Base-by-base conservation (phyloP, 2,329 filamentous ascomycete species). In the Colletotrichum lini region DNA sequence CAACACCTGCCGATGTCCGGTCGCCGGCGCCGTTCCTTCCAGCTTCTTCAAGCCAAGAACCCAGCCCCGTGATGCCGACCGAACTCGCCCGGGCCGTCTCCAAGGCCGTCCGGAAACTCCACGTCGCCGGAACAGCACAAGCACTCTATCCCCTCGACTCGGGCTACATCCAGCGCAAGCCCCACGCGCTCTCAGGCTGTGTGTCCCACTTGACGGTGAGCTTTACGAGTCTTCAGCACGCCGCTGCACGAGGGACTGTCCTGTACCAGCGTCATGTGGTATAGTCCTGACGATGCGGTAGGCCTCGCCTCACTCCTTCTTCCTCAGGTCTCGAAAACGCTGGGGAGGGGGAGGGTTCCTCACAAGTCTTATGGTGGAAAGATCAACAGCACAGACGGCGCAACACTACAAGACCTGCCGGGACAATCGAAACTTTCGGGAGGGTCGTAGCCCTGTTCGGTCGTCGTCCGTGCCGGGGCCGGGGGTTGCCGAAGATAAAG, bases 211-310 rank as follows among this genome's bases (percentile, higher is more conserved):
- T n/a, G 7, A 35, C 30, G 12, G 54, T 54, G 8, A 56, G 23
- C 18, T 60, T 61, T 6, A 50, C 53, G 23, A 50, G 56, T 42
- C 21, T 52, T 60, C 38, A 12, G n/a, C 9, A 62, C 12, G 3
- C 26, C 44, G 8, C 21, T 68, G 38, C 18, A 35, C 26, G 5
- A n/a, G 21, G 1, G 6, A 50, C 13, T 10, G 16, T 47, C 49
- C 8, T 73, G 63, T 18, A 62, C 65, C 52, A 58, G 67, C 21
- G 58, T 57, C 23, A 59, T 54, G 49, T 44, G 64, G 47, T 38
- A 50, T 15, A 59, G 58, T 21, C 40, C 52, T 7, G 38, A 21
- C 15, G 44, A 73, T 38, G 52, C 40, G 5, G 26, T n/a, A 18
- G 58, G 30, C 30, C 30, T 35, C 30, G 30, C 30, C 30, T 35